Evolutionary conservation across 2,329 filamentous ascomycete species (phyloP), one percentile per base, ranked within the genome.

Genomic region (Paecilomyces dactylethromorphus): DNA sequence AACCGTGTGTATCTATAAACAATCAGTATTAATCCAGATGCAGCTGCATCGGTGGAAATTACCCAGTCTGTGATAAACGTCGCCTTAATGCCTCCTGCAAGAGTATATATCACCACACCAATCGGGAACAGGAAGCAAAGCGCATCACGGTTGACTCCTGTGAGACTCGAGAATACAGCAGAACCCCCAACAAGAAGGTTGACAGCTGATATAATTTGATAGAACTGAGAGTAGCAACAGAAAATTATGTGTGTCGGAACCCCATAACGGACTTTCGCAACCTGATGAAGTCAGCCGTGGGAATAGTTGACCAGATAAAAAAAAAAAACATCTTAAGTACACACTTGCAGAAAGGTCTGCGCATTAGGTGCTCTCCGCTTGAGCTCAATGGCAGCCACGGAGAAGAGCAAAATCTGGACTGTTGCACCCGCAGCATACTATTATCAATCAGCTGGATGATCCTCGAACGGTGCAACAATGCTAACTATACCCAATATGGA

Each of bases 31-130:
- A 10, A 5, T 45, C n/a, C 39, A 33, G 13, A 33, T 33, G 26
- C 32, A 33, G 32, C 32, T 15, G 11, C 7, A 5, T 13, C 2
- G 10, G 32, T 33, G 7, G 32, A 33, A 33, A 39, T 1, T 39
- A 45, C 39, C 39, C 39, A 45, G 39, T 45, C 39, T 1, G 39
- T 45, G n/a, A 45, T 45, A 18, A 45, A 45, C 3, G 39, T 45
- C 15, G 39, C 39, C 10, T 45, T 45, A 7, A 45, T 45, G n/a
- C 39, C 39, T 7, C 39, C 39, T 8, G 10, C 10, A 18, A 45
- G 39, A 45, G 39, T 45, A 45, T 45, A 45, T n/a, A 45, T 45
- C 15, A 79, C 69, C 45, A 79, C 79, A 58, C 78, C 77, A 3
- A 72, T 67, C 5, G 78, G 59, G 31, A 62, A 35, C 31, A 65